A percentile compares a stretch with the other conserved stretches of the same genome.
Conservation (phyloP, 139 green algal genomes). For the Dunaliella sp. region DNA sequence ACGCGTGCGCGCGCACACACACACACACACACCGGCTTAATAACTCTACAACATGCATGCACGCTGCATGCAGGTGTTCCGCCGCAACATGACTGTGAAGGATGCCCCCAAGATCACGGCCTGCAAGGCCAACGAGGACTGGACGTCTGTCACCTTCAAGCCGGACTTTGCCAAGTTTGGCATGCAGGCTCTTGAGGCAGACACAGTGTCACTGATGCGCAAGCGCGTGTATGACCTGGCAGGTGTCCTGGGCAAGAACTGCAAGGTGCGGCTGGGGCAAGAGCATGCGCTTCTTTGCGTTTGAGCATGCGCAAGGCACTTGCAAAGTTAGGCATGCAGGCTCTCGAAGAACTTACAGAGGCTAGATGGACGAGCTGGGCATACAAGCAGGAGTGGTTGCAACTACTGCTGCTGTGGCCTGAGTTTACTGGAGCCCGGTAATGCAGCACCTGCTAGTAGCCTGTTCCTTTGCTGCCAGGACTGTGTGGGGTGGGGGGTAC, state of each 20-base stretch:
- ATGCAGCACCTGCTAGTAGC: not conserved
- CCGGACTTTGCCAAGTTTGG: slow-evolving; percentile 96
- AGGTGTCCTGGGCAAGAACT: slow-evolving; percentile 86
- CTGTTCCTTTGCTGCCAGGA: not conserved
- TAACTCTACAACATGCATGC: too few relatives aligned
- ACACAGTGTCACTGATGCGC: slow-evolving; percentile 88
- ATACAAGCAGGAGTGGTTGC: too few relatives aligned
- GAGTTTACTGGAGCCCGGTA: too few relatives aligned
- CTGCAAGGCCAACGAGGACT: slow-evolving; percentile 93
- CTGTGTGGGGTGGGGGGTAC: too few relatives aligned
- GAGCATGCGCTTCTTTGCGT: too few relatives aligned
- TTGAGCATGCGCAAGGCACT: too few relatives aligned
- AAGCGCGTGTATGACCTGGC: slow-evolving; percentile 96
- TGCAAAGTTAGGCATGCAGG: too few relatives aligned
- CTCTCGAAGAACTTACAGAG: too few relatives aligned
- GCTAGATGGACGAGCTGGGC: too few relatives aligned
- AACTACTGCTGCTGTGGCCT: not conserved
- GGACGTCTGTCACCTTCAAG: slow-evolving; percentile 94
- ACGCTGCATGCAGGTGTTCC: slow-evolving; percentile 63
- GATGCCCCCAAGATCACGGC: slow-evolving; percentile 62
- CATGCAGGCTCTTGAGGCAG: slow-evolving; percentile 81
- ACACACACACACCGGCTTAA: too few relatives aligned
- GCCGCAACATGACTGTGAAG: slow-evolving; percentile 75
- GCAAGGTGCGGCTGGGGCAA: slow-evolving; percentile 87
- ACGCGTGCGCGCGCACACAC: too few relatives aligned